Conservation (phyloP, 2,329 filamentous ascomycete species). For the Mycosphaerelloides madeirae region DNA sequence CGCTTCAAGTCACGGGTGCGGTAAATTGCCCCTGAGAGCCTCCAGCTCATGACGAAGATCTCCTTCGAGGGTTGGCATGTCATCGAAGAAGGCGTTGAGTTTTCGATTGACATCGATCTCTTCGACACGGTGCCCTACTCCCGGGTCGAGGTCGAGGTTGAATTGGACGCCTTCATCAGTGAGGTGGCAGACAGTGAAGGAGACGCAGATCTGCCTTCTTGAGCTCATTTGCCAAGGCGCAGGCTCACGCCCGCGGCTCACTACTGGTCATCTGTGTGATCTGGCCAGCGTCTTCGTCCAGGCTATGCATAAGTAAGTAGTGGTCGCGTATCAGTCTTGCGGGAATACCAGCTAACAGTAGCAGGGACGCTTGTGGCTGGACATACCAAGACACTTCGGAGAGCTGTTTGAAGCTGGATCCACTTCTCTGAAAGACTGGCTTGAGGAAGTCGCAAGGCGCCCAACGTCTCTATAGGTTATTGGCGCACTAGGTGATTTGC, state of each 20-base stretch:
- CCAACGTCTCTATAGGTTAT: too few relatives aligned
- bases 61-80: conserved; percentile 12
- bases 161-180: background rate
- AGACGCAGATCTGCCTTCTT: conserved; percentile 1
- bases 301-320: conserved; percentile 9
- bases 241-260: conserved; percentile 1
- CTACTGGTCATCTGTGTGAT: conserved; percentile 7
- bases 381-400: background rate
- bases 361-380: background rate
- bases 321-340: background rate
- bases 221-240: conserved; percentile 1
- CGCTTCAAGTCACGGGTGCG: conserved; percentile 9
- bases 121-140: conserved; percentile 6
- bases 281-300: conserved; percentile 11
- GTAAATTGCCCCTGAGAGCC: background rate
- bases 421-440: background rate
- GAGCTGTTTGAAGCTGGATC: background rate
- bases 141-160: too few relatives aligned
- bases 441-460: too few relatives aligned
- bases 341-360: background rate
- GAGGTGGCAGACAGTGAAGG: background rate
- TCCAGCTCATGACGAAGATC: conserved; percentile 6
- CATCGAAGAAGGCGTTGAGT: conserved; percentile 14
- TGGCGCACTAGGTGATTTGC: too few relatives aligned
- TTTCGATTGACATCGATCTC: conserved; percentile 11